Evolutionary conservation across 352 stramenopile species (phyloP).

Genomic region (Phytophthora sp.): DNA sequence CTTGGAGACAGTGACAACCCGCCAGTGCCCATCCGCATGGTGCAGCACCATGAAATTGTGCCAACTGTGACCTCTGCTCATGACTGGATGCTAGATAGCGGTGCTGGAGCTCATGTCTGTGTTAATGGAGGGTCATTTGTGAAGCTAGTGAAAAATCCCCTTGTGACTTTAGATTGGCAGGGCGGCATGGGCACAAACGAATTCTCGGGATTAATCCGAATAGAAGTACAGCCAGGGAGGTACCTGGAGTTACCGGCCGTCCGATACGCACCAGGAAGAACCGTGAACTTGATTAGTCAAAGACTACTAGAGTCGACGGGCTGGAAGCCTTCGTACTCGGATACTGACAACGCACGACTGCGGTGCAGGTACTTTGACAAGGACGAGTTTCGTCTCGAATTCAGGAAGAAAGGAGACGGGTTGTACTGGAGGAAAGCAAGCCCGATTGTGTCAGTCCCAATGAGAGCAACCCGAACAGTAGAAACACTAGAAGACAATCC

Average conservation of each 20-base stretch:
- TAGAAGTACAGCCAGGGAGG: not conserved
- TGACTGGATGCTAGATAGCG: conserved; percentile 9
- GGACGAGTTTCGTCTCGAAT: too few species aligned
- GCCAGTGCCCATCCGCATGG: conserved; percentile 10
- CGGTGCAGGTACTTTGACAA: not conserved
- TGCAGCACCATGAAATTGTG: not conserved
- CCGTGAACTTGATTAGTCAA: not conserved
- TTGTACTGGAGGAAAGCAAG: not conserved
- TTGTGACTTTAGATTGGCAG: conserved; percentile 6
- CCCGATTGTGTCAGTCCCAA: not conserved
- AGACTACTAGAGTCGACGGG: not conserved
- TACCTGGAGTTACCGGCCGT: not conserved
- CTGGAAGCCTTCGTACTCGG: not conserved
- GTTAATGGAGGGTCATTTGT: conserved; percentile 3
- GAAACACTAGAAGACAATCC: not conserved
- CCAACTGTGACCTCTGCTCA: not conserved
- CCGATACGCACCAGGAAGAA: not conserved
- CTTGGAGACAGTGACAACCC: conserved; percentile 1
- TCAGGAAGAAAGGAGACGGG: not conserved
- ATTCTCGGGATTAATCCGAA: not conserved
- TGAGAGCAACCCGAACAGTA: not conserved
- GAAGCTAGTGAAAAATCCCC: not conserved
- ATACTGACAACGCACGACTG: not conserved
- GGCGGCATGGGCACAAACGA: not conserved
- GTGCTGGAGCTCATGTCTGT: conserved; percentile 8